Conservation (phyloP, 768 basidiomycete species). For the Rubroboletus pulcherrimus region DNA sequence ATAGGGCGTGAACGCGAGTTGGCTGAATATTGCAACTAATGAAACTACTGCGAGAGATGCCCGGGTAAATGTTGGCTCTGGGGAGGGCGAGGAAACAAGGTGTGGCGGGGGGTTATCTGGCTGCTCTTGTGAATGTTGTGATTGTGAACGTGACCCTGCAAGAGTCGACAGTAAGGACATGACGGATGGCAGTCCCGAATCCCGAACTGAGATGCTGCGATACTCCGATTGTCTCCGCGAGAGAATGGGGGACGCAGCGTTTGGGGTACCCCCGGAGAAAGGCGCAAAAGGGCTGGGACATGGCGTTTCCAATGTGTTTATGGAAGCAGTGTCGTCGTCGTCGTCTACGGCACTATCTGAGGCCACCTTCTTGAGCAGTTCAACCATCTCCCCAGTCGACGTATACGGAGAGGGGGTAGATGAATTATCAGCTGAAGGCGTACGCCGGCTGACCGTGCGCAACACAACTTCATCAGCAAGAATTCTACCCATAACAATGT, state of each 20-base stretch:
- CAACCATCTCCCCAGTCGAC: conserved; percentile 31
- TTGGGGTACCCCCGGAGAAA: conserved; percentile 31
- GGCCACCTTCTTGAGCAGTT: conserved; percentile 41
- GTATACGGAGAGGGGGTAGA: conserved; percentile 18
- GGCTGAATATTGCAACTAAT: conserved; percentile 62
- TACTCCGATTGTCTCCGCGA: conserved; percentile 61
- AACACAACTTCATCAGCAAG: conserved; percentile 68
- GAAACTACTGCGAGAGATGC: conserved; percentile 60
- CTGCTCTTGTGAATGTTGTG: conserved; percentile 42
- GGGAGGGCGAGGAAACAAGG: conserved; percentile 23
- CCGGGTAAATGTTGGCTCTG: conserved; percentile 36
- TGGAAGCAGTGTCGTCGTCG: conserved; percentile 41
- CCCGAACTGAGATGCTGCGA: conserved; percentile 38
- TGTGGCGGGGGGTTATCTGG: conserved; percentile 33
- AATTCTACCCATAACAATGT: conserved; percentile 49
- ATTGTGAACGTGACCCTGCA: conserved; percentile 60
- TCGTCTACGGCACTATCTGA: conserved; percentile 34
- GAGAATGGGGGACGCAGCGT: conserved; percentile 46
- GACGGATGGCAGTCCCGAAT: conserved; percentile 51
- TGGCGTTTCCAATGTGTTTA: conserved; percentile 38
- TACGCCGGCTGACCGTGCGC: conserved; percentile 41
- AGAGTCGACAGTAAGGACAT: conserved; percentile 65
- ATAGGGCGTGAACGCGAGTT: conserved; percentile 67
- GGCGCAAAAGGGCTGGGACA: conserved; percentile 32
- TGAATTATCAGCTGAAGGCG: conserved; percentile 8